These are phyloP conservation scores for Inonotus obliquus DNA, from an alignment of 1,284 basidiomycete genomes.

Conservation along the genomic window DNA sequence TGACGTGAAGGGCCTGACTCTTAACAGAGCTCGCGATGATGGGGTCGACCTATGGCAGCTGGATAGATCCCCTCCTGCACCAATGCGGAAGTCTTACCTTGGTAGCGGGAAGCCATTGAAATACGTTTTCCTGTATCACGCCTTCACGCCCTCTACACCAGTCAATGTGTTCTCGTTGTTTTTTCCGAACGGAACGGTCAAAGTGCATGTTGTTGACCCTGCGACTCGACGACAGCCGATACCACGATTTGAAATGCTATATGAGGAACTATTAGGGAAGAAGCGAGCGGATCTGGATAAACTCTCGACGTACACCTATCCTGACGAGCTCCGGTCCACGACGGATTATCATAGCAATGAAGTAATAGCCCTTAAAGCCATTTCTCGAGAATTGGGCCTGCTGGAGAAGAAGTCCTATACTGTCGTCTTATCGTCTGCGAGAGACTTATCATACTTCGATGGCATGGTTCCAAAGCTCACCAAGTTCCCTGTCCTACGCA, in stretches of 20 bases:
- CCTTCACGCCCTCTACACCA: conserved; percentile 63
- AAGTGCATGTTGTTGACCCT: conserved; percentile 88
- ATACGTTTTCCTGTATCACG: conserved; percentile 92
- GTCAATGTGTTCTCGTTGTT: conserved; percentile 94
- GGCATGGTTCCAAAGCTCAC: conserved; percentile 63
- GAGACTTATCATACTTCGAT: conserved; percentile 86
- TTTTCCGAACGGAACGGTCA: conserved; percentile 65
- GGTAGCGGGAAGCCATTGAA: conserved; percentile 70
- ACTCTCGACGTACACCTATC: conserved; percentile 61
- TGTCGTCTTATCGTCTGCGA: conserved; percentile 83
- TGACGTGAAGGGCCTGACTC: conserved; percentile 62
- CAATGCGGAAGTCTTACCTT: conserved; percentile 72
- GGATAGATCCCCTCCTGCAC: conserved; percentile 53
- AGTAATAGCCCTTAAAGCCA: conserved; percentile 75
- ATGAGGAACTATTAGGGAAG: conserved; percentile 53
- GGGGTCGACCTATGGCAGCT: conserved; percentile 89
- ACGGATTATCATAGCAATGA: conserved; percentile 81
- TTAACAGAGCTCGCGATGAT: conserved; percentile 80
- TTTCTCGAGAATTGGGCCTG: conserved; percentile 83
- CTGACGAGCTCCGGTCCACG: conserved; percentile 63
- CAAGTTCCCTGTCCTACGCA: conserved; percentile 86
- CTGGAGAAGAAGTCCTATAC: conserved; percentile 68
- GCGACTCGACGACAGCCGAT: conserved; percentile 82
- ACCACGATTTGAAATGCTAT: conserved; percentile 72
- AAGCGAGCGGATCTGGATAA: conserved; percentile 38